These are phyloP conservation scores for Microbotryum violaceum DNA, from an alignment of 1,284 basidiomycete genomes.

Conservation along the genomic window DNA sequence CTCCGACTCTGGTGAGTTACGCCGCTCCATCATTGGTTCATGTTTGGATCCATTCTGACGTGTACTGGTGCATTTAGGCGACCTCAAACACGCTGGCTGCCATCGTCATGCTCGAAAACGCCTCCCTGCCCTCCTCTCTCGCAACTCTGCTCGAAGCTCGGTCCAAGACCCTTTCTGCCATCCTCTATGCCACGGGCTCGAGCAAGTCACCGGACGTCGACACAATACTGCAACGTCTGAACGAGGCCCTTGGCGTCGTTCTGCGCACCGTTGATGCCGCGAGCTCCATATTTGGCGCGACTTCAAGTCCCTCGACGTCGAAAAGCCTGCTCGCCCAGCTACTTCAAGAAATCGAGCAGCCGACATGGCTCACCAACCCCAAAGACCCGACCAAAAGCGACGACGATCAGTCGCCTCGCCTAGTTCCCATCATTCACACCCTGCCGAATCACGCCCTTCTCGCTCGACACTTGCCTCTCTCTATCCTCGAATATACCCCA, in stretches of 20 bases:
- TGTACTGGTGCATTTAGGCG: neutral
- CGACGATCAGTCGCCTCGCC: neutral
- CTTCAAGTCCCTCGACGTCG: neutral
- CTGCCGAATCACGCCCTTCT: constrained; percentile 32
- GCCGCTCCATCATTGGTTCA: neutral
- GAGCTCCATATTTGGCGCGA: constrained; percentile 13
- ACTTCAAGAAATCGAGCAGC: constrained; percentile 12
- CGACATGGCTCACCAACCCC: neutral
- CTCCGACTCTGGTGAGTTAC: constrained; percentile 9
- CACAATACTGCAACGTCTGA: neutral
- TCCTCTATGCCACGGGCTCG: constrained; percentile 7
- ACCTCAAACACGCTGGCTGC: constrained; percentile 27
- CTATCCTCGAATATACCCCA: constrained; percentile 28
- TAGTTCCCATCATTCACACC: constrained; percentile 20
- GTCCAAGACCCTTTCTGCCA: constrained; percentile 12
- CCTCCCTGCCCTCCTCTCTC: constrained; percentile 13
- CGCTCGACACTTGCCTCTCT: constrained; percentile 27
- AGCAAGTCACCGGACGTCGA: constrained; percentile 12
- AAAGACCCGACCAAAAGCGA: neutral
- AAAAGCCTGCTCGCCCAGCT: constrained; percentile 19
- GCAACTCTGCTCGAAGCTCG: constrained; percentile 26
- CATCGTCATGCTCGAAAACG: constrained; percentile 28
- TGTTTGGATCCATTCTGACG: neutral
- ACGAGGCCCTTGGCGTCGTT: constrained; percentile 23
- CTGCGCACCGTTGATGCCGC: constrained; percentile 28